These are phyloP conservation scores for Porcisia deanei DNA, from an alignment of 208 protist genomes.

Conservation along the genomic window DNA sequence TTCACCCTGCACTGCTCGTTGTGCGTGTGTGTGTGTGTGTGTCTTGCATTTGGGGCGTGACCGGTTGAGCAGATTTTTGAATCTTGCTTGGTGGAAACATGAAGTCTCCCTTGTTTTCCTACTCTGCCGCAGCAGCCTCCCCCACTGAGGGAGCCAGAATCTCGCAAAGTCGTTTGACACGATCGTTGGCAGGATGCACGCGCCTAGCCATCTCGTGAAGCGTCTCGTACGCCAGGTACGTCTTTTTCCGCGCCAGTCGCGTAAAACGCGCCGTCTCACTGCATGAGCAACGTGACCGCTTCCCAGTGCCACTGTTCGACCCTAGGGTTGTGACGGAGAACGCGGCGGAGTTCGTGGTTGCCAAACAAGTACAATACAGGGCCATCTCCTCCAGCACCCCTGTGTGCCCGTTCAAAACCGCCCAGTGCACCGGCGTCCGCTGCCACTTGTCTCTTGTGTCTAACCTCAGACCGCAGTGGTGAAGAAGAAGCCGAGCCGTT, in stretches of 20 bases:
- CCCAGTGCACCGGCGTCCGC: conserved; percentile 67
- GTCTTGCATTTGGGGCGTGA: background rate
- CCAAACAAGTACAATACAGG: background rate
- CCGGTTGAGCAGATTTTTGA: background rate
- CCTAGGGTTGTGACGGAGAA: background rate
- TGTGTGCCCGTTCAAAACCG: conserved; percentile 45
- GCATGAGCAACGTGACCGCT: conserved; percentile 4
- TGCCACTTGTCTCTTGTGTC: conserved; percentile 66
- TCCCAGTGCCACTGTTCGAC: background rate
- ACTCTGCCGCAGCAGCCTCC: background rate
- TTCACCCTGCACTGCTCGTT: background rate
- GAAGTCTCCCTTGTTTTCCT: background rate
- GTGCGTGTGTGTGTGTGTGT: background rate
- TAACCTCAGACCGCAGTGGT: conserved; percentile 23
- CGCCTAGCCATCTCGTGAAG: conserved; percentile 34
- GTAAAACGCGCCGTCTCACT: conserved; percentile 22
- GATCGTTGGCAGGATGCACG: conserved; percentile 15
- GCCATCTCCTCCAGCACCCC: conserved; percentile 38
- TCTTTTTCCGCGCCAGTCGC: conserved; percentile 47
- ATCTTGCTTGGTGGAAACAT: background rate
- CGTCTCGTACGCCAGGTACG: conserved; percentile 52
- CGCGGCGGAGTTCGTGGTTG: background rate
- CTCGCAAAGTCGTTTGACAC: conserved; percentile 25
- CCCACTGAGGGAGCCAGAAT: conserved; percentile 30
- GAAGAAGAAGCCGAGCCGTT: conserved; percentile 34